A percentile compares a stretch with the other conserved stretches of the same genome.
These are phyloP conservation scores for Entomortierella beljakovae DNA, from an alignment of 192 early-diverging fungal species.

Conservation along the genomic window DNA sequence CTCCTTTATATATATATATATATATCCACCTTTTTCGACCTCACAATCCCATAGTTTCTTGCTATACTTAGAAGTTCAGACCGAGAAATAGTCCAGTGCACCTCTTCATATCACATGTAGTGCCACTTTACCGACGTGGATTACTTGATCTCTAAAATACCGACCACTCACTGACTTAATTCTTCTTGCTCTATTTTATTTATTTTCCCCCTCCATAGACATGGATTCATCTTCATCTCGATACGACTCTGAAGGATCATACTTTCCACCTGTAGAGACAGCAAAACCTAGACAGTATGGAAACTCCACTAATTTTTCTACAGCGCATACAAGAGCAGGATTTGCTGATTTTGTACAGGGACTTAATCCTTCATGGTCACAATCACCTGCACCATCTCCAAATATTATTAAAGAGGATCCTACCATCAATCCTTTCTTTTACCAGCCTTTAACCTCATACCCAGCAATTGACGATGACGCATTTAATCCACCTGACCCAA, in stretches of 20 bases:
- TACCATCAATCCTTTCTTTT: slow-evolving; percentile 67
- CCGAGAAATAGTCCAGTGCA: no score
- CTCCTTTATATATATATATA: no score
- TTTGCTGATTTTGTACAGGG: slow-evolving; percentile 68
- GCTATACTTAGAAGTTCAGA: no score
- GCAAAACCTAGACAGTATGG: not conserved
- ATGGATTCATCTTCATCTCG: slow-evolving; percentile 33
- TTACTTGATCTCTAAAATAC: no score
- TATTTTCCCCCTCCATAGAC: slow-evolving; percentile 11
- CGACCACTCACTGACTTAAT: no score
- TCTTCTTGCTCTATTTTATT: not conserved
- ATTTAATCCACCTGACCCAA: slow-evolving; percentile 63
- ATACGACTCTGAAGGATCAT: slow-evolving; percentile 42
- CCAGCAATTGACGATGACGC: slow-evolving; percentile 67
- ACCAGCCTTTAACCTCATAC: slow-evolving; percentile 51
- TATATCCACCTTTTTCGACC: no score
- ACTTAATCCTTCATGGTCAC: slow-evolving; percentile 67
- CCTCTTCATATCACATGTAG: no score
- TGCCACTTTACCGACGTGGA: no score
- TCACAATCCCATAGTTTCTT: no score
- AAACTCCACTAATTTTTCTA: slow-evolving; percentile 2
- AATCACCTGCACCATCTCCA: slow-evolving; percentile 64
- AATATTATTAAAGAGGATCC: slow-evolving; percentile 61
- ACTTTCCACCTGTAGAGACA: slow-evolving; percentile 46
- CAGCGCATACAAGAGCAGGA: slow-evolving; percentile 29